Percentiles rank a stretch among this genome's conserved stretches.
These are phyloP conservation scores for Scleroderma citrinum DNA, from an alignment of 768 basidiomycete genomes.

Conservation along the genomic window DNA sequence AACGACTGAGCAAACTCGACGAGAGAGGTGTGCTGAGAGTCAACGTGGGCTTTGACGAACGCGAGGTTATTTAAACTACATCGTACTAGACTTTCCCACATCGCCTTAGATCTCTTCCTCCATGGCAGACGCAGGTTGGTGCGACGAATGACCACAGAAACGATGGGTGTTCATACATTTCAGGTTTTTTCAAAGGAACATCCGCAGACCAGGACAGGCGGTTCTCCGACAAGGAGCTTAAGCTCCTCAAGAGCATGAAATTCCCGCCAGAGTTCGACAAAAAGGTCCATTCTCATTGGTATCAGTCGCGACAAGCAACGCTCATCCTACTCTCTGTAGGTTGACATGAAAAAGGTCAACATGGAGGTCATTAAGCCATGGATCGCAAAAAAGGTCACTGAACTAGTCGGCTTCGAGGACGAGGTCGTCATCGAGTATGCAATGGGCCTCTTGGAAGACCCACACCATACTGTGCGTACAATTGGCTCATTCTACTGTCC, in stretches of 20 bases:
- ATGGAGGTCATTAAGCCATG: constrained; percentile 87
- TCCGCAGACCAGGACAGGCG: constrained; percentile 88
- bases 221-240: constrained; percentile 92
- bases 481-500: not conserved
- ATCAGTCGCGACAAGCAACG: not conserved
- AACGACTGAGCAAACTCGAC: constrained; percentile 14
- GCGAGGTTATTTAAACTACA: constrained; percentile 21
- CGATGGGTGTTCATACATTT: not conserved
- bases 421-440: constrained; percentile 97
- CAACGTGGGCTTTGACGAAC: constrained; percentile 27
- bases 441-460: constrained; percentile 88
- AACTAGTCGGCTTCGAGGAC: constrained; percentile 91
- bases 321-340: constrained; percentile 36
- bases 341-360: constrained; percentile 96
- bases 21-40: constrained; percentile 25
- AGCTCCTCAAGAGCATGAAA: constrained; percentile 83
- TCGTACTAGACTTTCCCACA: not conserved
- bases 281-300: constrained; percentile 46
- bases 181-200: constrained; percentile 87
- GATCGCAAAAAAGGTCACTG: constrained; percentile 90
- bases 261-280: constrained; percentile 87
- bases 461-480: constrained; percentile 64
- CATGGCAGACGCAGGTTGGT: constrained; percentile 60
- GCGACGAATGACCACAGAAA: constrained; percentile 18
- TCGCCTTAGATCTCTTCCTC: not conserved